A percentile compares a stretch with the other conserved stretches of the same genome.
phyloP scores from a whole-genome alignment of 306 rosid species.

The Cicer bijugum region DNA sequence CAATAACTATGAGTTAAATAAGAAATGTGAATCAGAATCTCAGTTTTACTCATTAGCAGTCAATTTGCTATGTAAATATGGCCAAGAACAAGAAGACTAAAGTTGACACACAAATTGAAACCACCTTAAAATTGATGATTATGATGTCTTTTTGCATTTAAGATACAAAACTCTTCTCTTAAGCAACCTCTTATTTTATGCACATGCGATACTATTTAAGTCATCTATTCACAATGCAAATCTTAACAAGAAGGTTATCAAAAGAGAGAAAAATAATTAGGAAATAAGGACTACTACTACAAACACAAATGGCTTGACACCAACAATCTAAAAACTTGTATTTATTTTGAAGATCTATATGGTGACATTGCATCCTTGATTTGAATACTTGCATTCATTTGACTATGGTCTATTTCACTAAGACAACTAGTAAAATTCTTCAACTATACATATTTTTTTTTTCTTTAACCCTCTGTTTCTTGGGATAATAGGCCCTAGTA shows the following conservation, averaged over 20 bases:
- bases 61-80: neutral
- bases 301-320: conserved; percentile 28
- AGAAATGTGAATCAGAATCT: conserved; percentile 38
- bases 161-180: neutral
- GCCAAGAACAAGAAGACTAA: conserved; percentile 1
- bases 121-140: neutral
- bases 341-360: neutral
- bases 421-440: neutral
- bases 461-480: too few species aligned
- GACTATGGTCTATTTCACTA: conserved; percentile 29
- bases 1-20: neutral
- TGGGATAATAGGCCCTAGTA: too few species aligned
- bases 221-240: neutral
- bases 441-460: neutral
- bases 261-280: neutral
- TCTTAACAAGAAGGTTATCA: neutral
- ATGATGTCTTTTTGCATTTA: conserved; percentile 25
- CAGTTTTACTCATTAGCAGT: conserved; percentile 31
- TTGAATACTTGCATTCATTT: conserved; percentile 15
- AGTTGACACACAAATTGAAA: neutral
- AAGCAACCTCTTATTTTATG: conserved; percentile 5
- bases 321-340: conserved; percentile 1
- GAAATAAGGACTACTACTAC: neutral
- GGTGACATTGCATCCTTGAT: conserved; percentile 29
- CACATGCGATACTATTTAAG: neutral